A percentile compares a stretch with the other conserved stretches of the same genome.
Evolutionary conservation across 495 filamentous ascomycete species (phyloP).

Genomic region (Tuber magnatum): DNA sequence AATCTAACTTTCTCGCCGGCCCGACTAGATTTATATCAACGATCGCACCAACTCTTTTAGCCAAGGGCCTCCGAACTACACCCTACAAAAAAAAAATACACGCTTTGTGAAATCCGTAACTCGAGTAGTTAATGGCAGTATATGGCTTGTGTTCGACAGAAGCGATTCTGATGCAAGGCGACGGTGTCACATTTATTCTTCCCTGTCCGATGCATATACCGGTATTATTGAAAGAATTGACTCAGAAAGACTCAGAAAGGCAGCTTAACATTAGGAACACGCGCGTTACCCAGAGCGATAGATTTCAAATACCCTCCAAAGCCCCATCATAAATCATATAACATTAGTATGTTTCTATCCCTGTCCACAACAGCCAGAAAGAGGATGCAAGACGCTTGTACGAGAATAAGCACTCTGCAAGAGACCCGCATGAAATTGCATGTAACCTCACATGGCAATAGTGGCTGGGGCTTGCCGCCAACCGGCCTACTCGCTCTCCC

Average conservation of each 20-base stretch:
- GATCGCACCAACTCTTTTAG: background rate
- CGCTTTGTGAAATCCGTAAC: background rate
- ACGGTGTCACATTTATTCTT: background rate
- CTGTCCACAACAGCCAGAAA: background rate
- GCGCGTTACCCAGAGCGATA: background rate
- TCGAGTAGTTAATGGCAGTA: background rate
- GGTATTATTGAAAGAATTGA: background rate
- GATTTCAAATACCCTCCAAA: background rate
- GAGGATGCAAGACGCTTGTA: background rate
- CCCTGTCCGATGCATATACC: background rate
- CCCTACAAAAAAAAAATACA: background rate
- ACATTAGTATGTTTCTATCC: background rate
- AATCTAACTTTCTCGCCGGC: background rate
- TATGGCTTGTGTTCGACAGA: background rate
- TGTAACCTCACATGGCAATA: background rate
- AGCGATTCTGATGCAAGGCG: background rate
- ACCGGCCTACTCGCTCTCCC: slow-evolving; percentile 15
- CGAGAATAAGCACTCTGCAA: background rate
- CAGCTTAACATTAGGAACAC: background rate
- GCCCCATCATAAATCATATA: background rate
- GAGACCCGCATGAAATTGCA: background rate
- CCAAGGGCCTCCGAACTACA: background rate
- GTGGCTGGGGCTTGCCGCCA: slow-evolving; percentile 6
- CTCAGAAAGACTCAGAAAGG: background rate
- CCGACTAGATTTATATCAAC: background rate